These are phyloP conservation scores for Mycena haematopus DNA, from an alignment of 768 basidiomycete species.

Conservation along the genomic window DNA sequence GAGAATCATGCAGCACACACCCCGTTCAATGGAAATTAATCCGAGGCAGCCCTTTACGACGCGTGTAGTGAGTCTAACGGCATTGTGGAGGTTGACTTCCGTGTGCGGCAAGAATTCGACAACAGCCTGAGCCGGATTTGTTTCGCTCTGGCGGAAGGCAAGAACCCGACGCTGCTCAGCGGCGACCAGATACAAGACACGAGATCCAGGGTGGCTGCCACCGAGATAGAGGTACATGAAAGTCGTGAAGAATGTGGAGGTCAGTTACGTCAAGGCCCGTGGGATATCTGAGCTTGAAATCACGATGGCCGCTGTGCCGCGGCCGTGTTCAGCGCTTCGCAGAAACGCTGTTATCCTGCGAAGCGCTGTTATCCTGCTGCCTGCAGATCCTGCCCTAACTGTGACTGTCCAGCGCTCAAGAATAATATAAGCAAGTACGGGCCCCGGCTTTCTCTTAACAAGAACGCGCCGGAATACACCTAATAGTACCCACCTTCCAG, in stretches of 20 bases:
- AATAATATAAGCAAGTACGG: too few relatives aligned
- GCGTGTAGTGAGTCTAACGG: constrained; percentile 73
- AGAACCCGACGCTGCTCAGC: constrained; percentile 67
- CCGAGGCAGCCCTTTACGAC: constrained; percentile 86
- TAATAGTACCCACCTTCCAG: too few relatives aligned
- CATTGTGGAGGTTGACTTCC: constrained; percentile 69
- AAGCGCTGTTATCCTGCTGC: too few relatives aligned
- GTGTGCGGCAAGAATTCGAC: constrained; percentile 85
- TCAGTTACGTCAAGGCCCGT: background rate
- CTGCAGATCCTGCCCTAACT: too few relatives aligned
- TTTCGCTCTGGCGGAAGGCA: constrained; percentile 70
- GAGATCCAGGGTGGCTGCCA: constrained; percentile 55
- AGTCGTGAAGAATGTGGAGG: background rate
- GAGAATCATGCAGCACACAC: constrained; percentile 42
- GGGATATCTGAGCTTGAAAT: background rate
- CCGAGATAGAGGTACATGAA: constrained; percentile 51
- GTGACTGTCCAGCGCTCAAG: too few relatives aligned
- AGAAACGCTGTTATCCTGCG: too few relatives aligned
- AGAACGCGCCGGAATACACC: too few relatives aligned
- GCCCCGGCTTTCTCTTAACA: too few relatives aligned
- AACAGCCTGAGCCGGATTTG: constrained; percentile 65
- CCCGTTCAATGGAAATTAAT: constrained; percentile 74
- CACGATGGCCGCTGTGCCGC: background rate
- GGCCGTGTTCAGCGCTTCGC: too few relatives aligned
- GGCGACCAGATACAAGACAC: constrained; percentile 76